Evolutionary conservation across 2,329 filamentous ascomycete species (phyloP).

Genomic region (Aspergillus fumigatus): DNA sequence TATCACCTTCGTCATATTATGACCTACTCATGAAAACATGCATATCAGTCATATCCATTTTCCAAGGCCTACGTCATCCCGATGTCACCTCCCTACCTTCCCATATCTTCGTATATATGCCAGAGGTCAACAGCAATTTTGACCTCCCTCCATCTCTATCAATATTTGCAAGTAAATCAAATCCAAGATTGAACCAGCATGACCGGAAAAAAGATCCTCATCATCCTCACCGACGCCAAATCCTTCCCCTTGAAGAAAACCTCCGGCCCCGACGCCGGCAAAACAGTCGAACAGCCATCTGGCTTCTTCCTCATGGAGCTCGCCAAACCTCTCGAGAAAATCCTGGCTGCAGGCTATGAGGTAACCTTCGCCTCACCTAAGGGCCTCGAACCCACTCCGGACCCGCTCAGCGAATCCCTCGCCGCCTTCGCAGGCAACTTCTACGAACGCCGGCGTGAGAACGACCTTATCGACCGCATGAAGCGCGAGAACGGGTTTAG

Average conservation of each 20-base stretch:
- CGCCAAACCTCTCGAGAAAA: slow-evolving; percentile 33
- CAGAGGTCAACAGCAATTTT: not conserved
- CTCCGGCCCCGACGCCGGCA: slow-evolving; percentile 15
- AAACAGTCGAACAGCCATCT: slow-evolving; percentile 25
- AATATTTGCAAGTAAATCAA: not conserved
- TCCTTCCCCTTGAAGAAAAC: slow-evolving; percentile 35
- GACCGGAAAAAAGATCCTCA: slow-evolving; percentile 39
- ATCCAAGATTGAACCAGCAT: slow-evolving; percentile 3
- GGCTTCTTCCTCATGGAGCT: slow-evolving; percentile 40
- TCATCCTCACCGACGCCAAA: slow-evolving; percentile 42
- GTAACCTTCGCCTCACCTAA: slow-evolving; percentile 45
- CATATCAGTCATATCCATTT: not conserved
- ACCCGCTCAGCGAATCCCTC: slow-evolving; percentile 40
- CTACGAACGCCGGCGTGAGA: slow-evolving; percentile 40
- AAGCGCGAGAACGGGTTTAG: slow-evolving; percentile 43
- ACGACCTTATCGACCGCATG: slow-evolving; percentile 42
- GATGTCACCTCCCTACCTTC: not conserved
- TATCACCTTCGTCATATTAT: not conserved
- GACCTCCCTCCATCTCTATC: not conserved
- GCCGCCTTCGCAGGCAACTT: slow-evolving; percentile 45
- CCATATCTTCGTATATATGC: slow-evolving; percentile 1
- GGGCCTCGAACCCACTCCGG: slow-evolving; percentile 39
- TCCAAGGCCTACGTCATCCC: not conserved
- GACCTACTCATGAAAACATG: not conserved
- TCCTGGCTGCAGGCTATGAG: slow-evolving; percentile 38